Evolutionary conservation across 805 yeast genomes (phyloP).

Genomic region (Yarrowia alimentaria): DNA sequence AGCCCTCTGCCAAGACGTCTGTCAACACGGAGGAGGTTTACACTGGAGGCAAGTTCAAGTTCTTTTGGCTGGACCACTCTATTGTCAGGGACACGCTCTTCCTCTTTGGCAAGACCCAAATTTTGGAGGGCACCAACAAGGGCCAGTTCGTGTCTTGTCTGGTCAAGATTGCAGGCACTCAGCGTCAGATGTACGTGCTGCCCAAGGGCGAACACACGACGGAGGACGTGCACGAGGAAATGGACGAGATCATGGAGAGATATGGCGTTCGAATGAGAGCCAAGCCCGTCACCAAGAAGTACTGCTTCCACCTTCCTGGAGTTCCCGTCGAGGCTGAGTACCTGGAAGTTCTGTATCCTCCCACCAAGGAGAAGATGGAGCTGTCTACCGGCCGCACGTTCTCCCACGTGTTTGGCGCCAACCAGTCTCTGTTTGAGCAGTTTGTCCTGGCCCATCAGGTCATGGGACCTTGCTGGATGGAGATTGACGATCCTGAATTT

Average conservation of each 20-base stretch:
- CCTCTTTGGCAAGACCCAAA: slow-evolving; percentile 67
- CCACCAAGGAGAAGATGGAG: slow-evolving; percentile 58
- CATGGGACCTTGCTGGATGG: slow-evolving; percentile 98
- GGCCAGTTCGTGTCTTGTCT: slow-evolving; percentile 64
- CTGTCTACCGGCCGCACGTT: slow-evolving; percentile 61
- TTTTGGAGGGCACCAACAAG: slow-evolving; percentile 52
- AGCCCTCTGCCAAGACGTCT: neutral
- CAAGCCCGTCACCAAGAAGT: slow-evolving; percentile 69
- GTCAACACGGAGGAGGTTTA: neutral
- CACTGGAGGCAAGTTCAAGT: slow-evolving; percentile 45
- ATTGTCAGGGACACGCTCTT: slow-evolving; percentile 70
- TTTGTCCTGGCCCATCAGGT: slow-evolving; percentile 78
- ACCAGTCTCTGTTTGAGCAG: slow-evolving; percentile 72
- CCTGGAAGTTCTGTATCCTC: slow-evolving; percentile 52
- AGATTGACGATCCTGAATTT: slow-evolving; percentile 64
- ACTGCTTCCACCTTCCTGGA: slow-evolving; percentile 82
- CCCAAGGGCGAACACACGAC: slow-evolving; percentile 53
- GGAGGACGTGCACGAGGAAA: slow-evolving; percentile 74
- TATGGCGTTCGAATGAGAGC: slow-evolving; percentile 66
- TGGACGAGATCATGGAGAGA: slow-evolving; percentile 61
- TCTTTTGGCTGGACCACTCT: slow-evolving; percentile 88
- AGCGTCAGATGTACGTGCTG: slow-evolving; percentile 71
- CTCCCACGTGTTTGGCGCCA: slow-evolving; percentile 74
- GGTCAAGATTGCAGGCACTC: slow-evolving; percentile 68
- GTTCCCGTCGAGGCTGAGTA: slow-evolving; percentile 80